Evolutionary conservation across 495 filamentous ascomycete genomes (phyloP), one percentile per base, ranked within the genome.

Genomic region (Trichoderma asperelloides): DNA sequence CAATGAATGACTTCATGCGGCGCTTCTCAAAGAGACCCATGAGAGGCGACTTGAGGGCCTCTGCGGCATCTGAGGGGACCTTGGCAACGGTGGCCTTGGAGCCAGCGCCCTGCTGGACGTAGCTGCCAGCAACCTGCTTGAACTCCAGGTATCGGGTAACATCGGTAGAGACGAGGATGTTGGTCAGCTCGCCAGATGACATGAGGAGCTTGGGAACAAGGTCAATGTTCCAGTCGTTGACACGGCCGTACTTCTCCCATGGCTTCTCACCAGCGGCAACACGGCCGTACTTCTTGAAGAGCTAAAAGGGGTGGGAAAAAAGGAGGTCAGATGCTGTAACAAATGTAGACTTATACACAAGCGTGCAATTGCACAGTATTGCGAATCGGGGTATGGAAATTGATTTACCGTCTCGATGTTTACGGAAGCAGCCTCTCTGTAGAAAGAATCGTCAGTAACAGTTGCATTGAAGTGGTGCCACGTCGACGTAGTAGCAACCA

Each of bases 221-320:
- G 74, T 98, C 96, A 78, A 99, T 94, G 81, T 97, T 98, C 95
- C 95, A 99, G 85, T 99, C 95, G 82, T 99, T 97, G 77, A 89
- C 81, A 67, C 96, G 86, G 71, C 94, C 90, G 78, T 97, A 96
- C 79, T 97, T 91, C 85, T 96, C 93, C 96, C 94, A 96, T 69
- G 93, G 93, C 81, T 97, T 92, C 71, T 93, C 90, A 69, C 89
- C 93, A 69, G 85, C 78, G 69, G 76, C 74, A 73, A 87, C 89
- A 79, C 95, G 93, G 78, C 90, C 90, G 78, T 96, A 95, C 76
- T 92, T 92, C 82, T 95, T 94, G 85, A 96, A 97, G 69, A 97
- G 88, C 90, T 96, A 74, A 66, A 43, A 23, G 15, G 65, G 4
- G 39, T 28, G 67, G 9, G 12, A 47, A 68, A 66, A 64, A 55